Conservation (phyloP, 2,329 filamentous ascomycete genomes). For the Aphanocladium album region DNA sequence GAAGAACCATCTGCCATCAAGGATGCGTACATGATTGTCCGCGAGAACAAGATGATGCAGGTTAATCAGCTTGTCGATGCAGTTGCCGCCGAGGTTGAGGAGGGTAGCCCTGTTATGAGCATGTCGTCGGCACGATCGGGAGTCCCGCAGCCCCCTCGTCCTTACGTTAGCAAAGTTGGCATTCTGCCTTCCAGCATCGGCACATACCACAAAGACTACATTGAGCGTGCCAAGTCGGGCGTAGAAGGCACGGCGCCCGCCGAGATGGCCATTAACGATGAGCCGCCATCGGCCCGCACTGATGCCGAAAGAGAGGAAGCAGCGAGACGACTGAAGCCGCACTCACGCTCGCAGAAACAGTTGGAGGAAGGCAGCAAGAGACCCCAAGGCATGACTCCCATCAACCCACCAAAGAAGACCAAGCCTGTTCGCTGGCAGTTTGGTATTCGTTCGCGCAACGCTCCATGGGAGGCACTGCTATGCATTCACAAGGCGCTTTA, state of each 20-base stretch:
- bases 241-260: constrained; percentile 39
- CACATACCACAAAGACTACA: constrained; percentile 83
- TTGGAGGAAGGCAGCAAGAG: constrained; percentile 59
- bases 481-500: constrained; percentile 91
- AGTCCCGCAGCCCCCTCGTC: constrained; percentile 46
- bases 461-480: constrained; percentile 87
- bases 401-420: constrained; percentile 61
- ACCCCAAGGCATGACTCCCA: constrained; percentile 59
- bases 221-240: constrained; percentile 64
- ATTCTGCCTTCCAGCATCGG: constrained; percentile 89
- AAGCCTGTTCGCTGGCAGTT: constrained; percentile 96
- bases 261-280: constrained; percentile 41
- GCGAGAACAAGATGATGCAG: constrained; percentile 97
- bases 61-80: constrained; percentile 55
- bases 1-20: constrained; percentile 97
- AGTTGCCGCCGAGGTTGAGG: constrained; percentile 31
- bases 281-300: constrained; percentile 47
- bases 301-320: constrained; percentile 78
- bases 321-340: constrained; percentile 75
- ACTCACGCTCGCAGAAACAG: constrained; percentile 66
- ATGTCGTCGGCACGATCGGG: constrained; percentile 52
- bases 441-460: constrained; percentile 89
- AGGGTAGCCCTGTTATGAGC: constrained; percentile 47
- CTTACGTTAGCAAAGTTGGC: constrained; percentile 78
- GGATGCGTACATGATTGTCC: constrained; percentile 95